phyloP scores from a whole-genome alignment of 352 stramenopile species.

The Pythium myriotylum region DNA sequence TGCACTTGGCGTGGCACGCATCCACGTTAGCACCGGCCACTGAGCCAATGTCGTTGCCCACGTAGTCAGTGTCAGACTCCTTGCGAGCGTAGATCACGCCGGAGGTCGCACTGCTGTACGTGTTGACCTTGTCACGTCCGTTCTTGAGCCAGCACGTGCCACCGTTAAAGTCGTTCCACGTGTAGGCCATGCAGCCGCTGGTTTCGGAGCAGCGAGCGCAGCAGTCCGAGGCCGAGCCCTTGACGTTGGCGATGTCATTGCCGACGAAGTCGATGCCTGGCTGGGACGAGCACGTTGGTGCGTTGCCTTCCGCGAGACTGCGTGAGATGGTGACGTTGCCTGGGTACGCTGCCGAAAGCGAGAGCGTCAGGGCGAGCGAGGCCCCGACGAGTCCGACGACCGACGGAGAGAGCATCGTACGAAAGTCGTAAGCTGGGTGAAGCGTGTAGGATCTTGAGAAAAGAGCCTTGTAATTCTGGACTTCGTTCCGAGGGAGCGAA shows the following conservation, averaged over 20 bases:
- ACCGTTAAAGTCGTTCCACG: slow-evolving; percentile 50
- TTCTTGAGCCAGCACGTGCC: slow-evolving; percentile 51
- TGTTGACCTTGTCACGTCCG: neutral
- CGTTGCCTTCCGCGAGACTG: neutral
- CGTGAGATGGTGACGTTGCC: slow-evolving; percentile 4
- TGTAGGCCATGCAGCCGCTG: slow-evolving; percentile 15
- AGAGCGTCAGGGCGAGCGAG: neutral
- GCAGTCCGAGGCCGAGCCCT: slow-evolving; percentile 2
- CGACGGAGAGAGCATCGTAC: neutral
- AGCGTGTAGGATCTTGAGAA: neutral
- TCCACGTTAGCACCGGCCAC: neutral
- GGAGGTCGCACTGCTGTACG: neutral
- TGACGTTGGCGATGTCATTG: slow-evolving; percentile 8
- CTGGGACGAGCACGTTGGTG: slow-evolving; percentile 1
- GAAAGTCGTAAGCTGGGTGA: too few relatives aligned
- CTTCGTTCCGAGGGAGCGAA: slow-evolving; percentile 9
- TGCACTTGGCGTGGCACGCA: slow-evolving; percentile 18
- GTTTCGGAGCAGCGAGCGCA: neutral
- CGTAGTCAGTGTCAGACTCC: slow-evolving; percentile 22
- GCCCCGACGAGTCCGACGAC: neutral
- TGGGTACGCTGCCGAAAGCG: neutral
- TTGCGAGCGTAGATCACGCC: neutral
- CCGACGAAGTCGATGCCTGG: slow-evolving; percentile 1
- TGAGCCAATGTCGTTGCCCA: slow-evolving; percentile 28
- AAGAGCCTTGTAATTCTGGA: neutral